Evolutionary conservation across 1,284 basidiomycete genomes (phyloP).

Genomic region (Crocinoboletus sp.): DNA sequence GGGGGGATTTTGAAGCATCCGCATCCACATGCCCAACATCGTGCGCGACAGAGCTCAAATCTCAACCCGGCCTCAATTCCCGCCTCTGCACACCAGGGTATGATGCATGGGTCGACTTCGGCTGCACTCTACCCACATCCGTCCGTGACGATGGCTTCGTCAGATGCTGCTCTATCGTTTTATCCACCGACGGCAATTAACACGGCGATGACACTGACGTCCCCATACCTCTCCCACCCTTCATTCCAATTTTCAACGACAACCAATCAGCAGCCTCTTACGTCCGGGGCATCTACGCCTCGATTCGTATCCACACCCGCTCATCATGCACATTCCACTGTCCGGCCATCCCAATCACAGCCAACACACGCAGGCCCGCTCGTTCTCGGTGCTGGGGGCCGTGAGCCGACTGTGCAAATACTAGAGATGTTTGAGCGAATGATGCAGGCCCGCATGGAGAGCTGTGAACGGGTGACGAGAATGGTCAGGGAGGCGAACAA

Average conservation of each 20-base stretch:
- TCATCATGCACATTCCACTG: slow-evolving; percentile 9
- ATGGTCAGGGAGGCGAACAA: slow-evolving; percentile 50
- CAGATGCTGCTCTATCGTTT: slow-evolving; percentile 18
- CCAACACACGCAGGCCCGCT: slow-evolving; percentile 19
- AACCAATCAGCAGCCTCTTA: slow-evolving; percentile 13
- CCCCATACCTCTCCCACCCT: slow-evolving; percentile 29
- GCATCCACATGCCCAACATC: slow-evolving; percentile 26
- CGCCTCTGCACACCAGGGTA: slow-evolving; percentile 20
- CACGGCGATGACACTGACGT: slow-evolving; percentile 22
- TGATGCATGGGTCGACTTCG: slow-evolving; percentile 13
- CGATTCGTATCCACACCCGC: slow-evolving; percentile 15
- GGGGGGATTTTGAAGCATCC: slow-evolving; percentile 28
- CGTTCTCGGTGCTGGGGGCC: slow-evolving; percentile 25
- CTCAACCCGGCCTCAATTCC: slow-evolving; percentile 27
- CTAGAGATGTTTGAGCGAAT: slow-evolving; percentile 66
- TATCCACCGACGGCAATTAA: slow-evolving; percentile 29
- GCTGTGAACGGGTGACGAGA: slow-evolving; percentile 58
- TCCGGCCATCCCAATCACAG: slow-evolving; percentile 17
- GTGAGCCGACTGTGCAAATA: slow-evolving; percentile 48
- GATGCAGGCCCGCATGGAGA: slow-evolving; percentile 69
- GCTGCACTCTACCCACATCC: slow-evolving; percentile 21
- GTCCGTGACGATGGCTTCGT: slow-evolving; percentile 11
- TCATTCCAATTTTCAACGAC: slow-evolving; percentile 24
- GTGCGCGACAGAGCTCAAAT: slow-evolving; percentile 31
- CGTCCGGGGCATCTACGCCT: slow-evolving; percentile 13